Conservation (phyloP, 2,329 filamentous ascomycete genomes). For the Aspergillus sojae region DNA sequence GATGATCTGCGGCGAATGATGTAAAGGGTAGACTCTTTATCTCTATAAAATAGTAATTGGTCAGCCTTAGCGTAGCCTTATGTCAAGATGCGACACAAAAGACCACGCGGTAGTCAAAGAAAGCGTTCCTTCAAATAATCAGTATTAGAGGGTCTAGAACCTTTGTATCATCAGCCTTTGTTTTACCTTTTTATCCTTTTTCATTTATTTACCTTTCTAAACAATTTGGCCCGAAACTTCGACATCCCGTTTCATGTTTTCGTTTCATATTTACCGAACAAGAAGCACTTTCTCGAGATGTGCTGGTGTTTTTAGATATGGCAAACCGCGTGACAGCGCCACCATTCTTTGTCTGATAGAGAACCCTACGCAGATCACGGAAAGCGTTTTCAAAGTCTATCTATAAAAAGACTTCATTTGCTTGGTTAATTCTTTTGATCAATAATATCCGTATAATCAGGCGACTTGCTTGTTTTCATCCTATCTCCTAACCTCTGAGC, state of each 20-base stretch:
- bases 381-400: background rate
- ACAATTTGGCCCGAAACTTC: background rate
- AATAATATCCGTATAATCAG: background rate
- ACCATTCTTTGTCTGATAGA: background rate
- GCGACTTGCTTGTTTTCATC: background rate
- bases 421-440: background rate
- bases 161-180: background rate
- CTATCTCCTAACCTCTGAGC: background rate
- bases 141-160: background rate
- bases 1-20: background rate
- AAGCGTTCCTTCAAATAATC: background rate
- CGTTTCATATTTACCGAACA: background rate
- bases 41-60: background rate
- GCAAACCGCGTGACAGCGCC: background rate
- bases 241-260: background rate
- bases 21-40: background rate
- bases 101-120: background rate
- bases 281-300: background rate
- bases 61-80: background rate
- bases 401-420: background rate
- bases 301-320: background rate
- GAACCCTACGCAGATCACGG: background rate
- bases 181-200: background rate
- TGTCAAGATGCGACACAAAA: background rate
- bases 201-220: background rate